Conservation (phyloP, 345 rosid genomes). For the Euphorbia peplus region DNA sequence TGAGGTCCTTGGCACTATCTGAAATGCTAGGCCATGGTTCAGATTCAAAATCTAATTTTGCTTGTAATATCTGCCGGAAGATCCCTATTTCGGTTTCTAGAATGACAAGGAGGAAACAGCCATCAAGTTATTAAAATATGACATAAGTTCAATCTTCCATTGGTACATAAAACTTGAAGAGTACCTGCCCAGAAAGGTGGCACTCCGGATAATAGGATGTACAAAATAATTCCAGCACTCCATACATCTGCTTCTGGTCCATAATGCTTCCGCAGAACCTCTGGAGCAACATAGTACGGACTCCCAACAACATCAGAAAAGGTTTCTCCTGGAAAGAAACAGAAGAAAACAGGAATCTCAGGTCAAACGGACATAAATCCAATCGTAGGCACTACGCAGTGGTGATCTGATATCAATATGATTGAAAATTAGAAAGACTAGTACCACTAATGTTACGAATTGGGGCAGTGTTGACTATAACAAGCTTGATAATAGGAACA, state of each 20-base stretch:
- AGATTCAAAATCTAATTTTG: constrained; percentile 56
- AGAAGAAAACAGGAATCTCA: constrained; percentile 2
- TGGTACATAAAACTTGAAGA: constrained; percentile 17
- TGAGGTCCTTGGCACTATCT: constrained; percentile 72
- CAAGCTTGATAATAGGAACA: too few species aligned
- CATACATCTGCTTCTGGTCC: constrained; percentile 73
- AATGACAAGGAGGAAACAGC: constrained; percentile 16
- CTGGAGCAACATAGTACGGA: constrained; percentile 83
- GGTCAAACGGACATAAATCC: constrained; percentile 12
- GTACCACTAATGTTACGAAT: too few species aligned
- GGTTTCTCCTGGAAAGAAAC: constrained; percentile 38
- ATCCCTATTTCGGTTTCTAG: constrained; percentile 72
- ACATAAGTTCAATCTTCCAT: not conserved
- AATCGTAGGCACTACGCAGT: too few species aligned
- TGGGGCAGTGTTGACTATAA: too few species aligned
- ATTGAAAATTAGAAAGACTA: not conserved
- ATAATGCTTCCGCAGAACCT: constrained; percentile 64
- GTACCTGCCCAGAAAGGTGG: constrained; percentile 89
- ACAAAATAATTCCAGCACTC: constrained; percentile 81
- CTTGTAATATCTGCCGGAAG: constrained; percentile 66
- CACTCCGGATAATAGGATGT: constrained; percentile 66
- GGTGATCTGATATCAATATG: too few species aligned
- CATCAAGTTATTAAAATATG: not conserved
- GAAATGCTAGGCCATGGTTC: constrained; percentile 81
- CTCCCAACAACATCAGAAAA: constrained; percentile 78